These are phyloP conservation scores for Saccharum officinarum DNA, from an alignment of 176 grass and related monocot species.

Conservation along the genomic window DNA sequence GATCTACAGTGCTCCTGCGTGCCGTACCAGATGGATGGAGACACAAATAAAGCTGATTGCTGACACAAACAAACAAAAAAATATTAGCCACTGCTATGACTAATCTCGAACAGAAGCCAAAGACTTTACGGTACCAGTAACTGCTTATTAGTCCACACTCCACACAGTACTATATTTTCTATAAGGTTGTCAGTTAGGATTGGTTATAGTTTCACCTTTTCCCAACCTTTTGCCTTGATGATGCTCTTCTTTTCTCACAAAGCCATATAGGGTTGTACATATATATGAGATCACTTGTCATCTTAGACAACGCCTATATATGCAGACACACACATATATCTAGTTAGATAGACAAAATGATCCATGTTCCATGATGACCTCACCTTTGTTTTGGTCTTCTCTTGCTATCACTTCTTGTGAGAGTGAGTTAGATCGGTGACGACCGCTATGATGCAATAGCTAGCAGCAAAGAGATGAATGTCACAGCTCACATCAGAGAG, in stretches of 20 bases:
- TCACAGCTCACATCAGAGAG: too few relatives aligned
- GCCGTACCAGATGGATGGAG: neutral
- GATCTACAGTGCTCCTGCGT: neutral
- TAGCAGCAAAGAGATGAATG: conserved; percentile 42
- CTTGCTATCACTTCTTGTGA: neutral
- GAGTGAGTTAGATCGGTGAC: neutral
- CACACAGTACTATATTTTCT: neutral
- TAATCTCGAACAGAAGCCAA: neutral
- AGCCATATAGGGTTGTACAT: neutral
- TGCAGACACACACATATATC: neutral
- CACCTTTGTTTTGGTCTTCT: conserved; percentile 16
- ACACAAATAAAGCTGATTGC: neutral
- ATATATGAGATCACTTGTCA: conserved; percentile 22
- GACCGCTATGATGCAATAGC: neutral
- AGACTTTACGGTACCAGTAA: conserved; percentile 12
- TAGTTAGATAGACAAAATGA: conserved; percentile 27
- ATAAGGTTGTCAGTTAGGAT: neutral
- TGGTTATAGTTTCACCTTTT: neutral
- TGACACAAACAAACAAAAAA: neutral
- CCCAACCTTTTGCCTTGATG: neutral
- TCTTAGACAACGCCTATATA: neutral
- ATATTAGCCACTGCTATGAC: neutral
- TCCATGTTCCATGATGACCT: conserved; percentile 36
- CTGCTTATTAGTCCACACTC: neutral
- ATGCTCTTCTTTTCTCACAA: neutral